Evolutionary conservation across 331 rosid species (phyloP).

Genomic region (Ulmus americana): DNA sequence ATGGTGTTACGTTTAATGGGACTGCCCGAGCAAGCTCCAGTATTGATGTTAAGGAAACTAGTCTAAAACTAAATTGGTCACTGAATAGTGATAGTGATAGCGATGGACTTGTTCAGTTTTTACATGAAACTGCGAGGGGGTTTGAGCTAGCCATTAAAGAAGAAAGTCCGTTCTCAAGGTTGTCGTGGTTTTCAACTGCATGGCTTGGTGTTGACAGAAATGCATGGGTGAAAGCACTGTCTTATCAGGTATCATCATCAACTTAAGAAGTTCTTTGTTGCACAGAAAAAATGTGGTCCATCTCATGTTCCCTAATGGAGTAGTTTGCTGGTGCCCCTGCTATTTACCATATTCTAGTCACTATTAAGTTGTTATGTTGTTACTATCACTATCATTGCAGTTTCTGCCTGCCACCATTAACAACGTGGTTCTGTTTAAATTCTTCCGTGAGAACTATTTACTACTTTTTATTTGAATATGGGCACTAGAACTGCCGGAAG

Average conservation of each 20-base stretch:
- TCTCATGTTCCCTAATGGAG: conserved; percentile 9
- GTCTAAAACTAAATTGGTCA: conserved; percentile 62
- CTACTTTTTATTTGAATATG: no score
- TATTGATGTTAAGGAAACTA: conserved; percentile 55
- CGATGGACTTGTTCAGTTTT: conserved; percentile 73
- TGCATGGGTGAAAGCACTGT: conserved; percentile 74
- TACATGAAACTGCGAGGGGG: conserved; percentile 86
- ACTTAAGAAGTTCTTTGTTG: neutral
- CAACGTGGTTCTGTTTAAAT: no score
- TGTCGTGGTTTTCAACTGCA: conserved; percentile 69
- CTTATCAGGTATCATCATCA: conserved; percentile 66
- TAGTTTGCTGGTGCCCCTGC: neutral
- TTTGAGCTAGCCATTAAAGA: conserved; percentile 85
- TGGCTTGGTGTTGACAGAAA: conserved; percentile 86
- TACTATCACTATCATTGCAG: neutral
- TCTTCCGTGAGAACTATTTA: no score
- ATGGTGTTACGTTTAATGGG: conserved; percentile 77
- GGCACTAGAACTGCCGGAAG: no score
- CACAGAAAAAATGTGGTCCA: neutral
- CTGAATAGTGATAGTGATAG: conserved; percentile 53
- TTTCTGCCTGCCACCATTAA: neutral
- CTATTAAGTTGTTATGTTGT: no score
- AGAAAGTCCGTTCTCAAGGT: conserved; percentile 44
- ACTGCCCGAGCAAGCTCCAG: conserved; percentile 58
- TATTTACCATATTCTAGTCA: no score